phyloP scores from a whole-genome alignment of 495 filamentous ascomycete species.

The Penicillium salamii region DNA sequence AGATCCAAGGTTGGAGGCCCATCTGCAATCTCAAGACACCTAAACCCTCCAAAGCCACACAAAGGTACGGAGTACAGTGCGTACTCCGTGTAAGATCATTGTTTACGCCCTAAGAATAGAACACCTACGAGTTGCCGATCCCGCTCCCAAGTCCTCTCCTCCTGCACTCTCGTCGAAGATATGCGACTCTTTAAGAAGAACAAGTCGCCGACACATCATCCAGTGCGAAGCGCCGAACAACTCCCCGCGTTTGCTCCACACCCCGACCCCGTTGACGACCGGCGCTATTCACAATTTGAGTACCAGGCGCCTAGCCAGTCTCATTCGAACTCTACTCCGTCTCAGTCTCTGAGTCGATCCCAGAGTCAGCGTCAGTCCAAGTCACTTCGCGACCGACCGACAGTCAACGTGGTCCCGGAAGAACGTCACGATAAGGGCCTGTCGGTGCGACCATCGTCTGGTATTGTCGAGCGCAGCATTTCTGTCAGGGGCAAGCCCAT shows the following conservation, averaged over 20 bases:
- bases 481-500: slow-evolving; percentile 21
- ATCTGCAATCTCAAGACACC: too few species aligned
- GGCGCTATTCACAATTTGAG: not conserved
- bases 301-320: not conserved
- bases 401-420: slow-evolving; percentile 20
- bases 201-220: not conserved
- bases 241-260: not conserved
- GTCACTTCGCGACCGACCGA: slow-evolving; percentile 21
- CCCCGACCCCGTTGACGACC: not conserved
- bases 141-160: not conserved
- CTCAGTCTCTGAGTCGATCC: not conserved
- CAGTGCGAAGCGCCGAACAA: not conserved
- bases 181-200: not conserved
- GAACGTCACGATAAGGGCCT: slow-evolving; percentile 18
- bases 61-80: too few species aligned
- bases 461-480: slow-evolving; percentile 21
- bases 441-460: slow-evolving; percentile 18
- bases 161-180: not conserved
- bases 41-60: too few species aligned
- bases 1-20: too few species aligned
- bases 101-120: not conserved
- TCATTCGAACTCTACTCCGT: not conserved
- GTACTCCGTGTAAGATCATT: not conserved
- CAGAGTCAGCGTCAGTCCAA: not conserved
- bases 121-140: not conserved